Evolutionary conservation across 176 grass and related monocot genomes (phyloP).

Genomic region (Hsuehochloa calcarea): DNA sequence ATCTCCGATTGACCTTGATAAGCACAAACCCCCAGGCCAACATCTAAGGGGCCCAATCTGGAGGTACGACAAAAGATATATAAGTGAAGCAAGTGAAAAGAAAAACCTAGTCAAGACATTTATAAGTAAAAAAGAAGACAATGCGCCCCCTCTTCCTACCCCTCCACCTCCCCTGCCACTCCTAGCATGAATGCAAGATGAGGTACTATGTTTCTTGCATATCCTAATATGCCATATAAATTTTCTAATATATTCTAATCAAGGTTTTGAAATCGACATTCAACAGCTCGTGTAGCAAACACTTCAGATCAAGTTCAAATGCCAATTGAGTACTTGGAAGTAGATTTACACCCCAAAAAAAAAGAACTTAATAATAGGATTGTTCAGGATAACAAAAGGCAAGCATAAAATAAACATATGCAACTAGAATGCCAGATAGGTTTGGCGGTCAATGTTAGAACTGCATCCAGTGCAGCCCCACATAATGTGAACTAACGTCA

Average conservation of each 20-base stretch:
- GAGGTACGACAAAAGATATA: constrained; percentile 21
- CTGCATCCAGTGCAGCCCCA: background rate
- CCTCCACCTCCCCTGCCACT: constrained; percentile 2
- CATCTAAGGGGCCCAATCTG: constrained; percentile 96
- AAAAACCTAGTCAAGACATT: background rate
- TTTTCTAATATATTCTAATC: constrained; percentile 6
- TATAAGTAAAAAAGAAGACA: background rate
- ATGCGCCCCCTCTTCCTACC: constrained; percentile 27
- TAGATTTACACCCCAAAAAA: background rate
- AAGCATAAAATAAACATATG: background rate
- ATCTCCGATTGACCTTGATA: constrained; percentile 98
- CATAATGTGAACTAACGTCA: background rate
- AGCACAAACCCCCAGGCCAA: constrained; percentile 95
- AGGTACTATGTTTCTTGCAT: background rate
- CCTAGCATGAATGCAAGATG: background rate
- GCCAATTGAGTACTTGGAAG: background rate
- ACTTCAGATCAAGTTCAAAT: constrained; percentile 4
- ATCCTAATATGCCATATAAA: background rate
- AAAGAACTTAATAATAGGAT: background rate
- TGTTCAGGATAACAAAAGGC: background rate
- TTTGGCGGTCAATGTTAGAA: background rate
- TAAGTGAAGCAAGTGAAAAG: constrained; percentile 15
- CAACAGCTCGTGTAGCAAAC: background rate
- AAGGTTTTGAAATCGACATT: constrained; percentile 14
- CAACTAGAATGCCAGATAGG: constrained; percentile 12